Percentiles rank a stretch among this genome's conserved stretches.
Conservation (phyloP, 768 basidiomycete species). For the Phlegmacium glaucopus region DNA sequence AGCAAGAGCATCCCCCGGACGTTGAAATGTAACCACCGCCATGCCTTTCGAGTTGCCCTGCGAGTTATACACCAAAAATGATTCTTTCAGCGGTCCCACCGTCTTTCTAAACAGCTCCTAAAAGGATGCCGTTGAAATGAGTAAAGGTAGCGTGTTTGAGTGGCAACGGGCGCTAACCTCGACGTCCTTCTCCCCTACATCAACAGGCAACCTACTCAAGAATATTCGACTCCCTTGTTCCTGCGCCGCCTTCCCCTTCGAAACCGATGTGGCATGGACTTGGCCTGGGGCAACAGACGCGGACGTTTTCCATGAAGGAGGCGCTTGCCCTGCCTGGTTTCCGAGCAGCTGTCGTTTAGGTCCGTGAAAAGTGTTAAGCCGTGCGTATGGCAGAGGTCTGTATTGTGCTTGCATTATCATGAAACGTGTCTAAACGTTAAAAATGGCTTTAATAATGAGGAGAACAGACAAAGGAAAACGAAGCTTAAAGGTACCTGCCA, state of each 20-base stretch:
- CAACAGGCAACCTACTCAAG: constrained; percentile 60
- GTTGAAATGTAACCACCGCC: constrained; percentile 70
- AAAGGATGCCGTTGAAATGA: not conserved
- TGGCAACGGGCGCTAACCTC: constrained; percentile 41
- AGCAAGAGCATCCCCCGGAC: constrained; percentile 55
- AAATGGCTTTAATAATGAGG: not conserved
- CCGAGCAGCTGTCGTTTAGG: constrained; percentile 58
- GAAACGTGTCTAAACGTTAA: no score
- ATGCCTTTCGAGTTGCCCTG: constrained; percentile 77
- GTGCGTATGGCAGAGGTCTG: constrained; percentile 15
- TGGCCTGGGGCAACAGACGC: constrained; percentile 6
- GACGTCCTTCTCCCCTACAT: constrained; percentile 66
- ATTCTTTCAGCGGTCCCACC: constrained; percentile 68
- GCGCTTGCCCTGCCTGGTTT: constrained; percentile 47
- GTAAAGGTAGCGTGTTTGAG: not conserved
- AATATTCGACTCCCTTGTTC: constrained; percentile 65
- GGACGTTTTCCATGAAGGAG: constrained; percentile 59
- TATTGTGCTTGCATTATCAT: constrained; percentile 4
- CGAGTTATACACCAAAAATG: constrained; percentile 71
- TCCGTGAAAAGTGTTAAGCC: constrained; percentile 46
- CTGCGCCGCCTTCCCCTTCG: constrained; percentile 29
- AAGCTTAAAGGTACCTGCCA: not conserved
- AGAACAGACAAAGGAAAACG: not conserved
- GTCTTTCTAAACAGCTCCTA: constrained; percentile 78
- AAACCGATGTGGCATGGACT: constrained; percentile 2